Evolutionary conservation across 345 rosid genomes (phyloP).

Genomic region (Populus deltoides): DNA sequence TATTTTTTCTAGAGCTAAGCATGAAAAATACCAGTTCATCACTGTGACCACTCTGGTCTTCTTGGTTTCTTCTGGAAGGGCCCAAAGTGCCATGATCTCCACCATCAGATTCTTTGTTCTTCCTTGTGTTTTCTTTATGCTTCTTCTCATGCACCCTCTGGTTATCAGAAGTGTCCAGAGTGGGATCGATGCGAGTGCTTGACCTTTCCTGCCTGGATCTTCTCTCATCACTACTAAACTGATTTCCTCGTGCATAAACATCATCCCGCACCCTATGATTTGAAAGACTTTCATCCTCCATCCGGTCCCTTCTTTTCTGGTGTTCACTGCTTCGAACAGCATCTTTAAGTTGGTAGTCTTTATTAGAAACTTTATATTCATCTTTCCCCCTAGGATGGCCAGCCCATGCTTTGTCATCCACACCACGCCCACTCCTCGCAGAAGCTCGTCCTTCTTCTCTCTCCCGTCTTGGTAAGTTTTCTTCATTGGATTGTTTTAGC

Average conservation of each 20-base stretch:
- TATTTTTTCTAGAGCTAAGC: not conserved
- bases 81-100: constrained; percentile 43
- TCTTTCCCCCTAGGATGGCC: constrained; percentile 56
- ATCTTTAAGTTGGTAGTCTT: constrained; percentile 65
- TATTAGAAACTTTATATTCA: constrained; percentile 60
- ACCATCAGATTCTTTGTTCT: constrained; percentile 62
- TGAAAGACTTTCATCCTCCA: constrained; percentile 59
- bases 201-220: constrained; percentile 71
- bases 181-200: constrained; percentile 50
- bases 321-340: constrained; percentile 57
- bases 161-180: constrained; percentile 51
- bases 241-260: constrained; percentile 53
- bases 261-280: constrained; percentile 64
- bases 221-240: constrained; percentile 50
- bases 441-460: constrained; percentile 64
- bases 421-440: constrained; percentile 53
- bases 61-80: constrained; percentile 61
- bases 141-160: constrained; percentile 60
- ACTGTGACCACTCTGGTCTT: constrained; percentile 56
- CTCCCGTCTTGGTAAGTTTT: constrained; percentile 53
- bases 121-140: constrained; percentile 63
- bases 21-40: constrained; percentile 67
- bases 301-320: constrained; percentile 60
- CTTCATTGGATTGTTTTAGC: constrained; percentile 55
- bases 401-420: constrained; percentile 69